Base-by-base conservation (phyloP, 2,329 filamentous ascomycete genomes). In the Xylaria sp. region DNA sequence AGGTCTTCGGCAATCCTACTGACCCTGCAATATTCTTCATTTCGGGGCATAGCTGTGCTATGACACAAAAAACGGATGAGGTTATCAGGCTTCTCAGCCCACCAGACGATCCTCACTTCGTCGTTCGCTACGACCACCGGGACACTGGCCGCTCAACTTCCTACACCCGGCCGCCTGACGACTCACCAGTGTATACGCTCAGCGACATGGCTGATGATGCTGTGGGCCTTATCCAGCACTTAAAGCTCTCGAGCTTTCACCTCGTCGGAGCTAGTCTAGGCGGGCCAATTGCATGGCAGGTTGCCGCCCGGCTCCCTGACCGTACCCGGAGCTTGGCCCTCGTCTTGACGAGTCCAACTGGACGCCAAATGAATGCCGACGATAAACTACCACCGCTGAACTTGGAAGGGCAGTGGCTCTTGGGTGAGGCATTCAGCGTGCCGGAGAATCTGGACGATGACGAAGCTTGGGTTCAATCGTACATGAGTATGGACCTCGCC, bases 31-130 rank as follows among this genome's bases (percentile, higher is more conserved):
- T 79, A 34, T 28, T 66, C n/a, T 6, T 54, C n/a, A 39, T 69
- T 48, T 23, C 46, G 12, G 66, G 69, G 12, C 10, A 75, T 57
- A 63, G 52, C 0, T 57, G 69, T 6, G 73, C 76, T 0, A 78
- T 79, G 75, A 73, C 76, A 2, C 69, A 73, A 23, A 77, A 75
- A 69, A 50, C 60, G 1, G 76, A 73, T 13, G 72, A 63, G 1
- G 10, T 79, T 4, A 44, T 77, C 7, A 7, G 48, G 9, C 69
- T 72, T 3, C 66, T 79, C 39, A 76, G 65, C 1, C 69, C 72
- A 0, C 41, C 63, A 0, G 68, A 64, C 0, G n/a, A 70, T 20
- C 69, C 60, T 8, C 51, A 65, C 51, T 65, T n/a, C 39, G 20
- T 68, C 18, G 48, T 70, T 12, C 65, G 69, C 13, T 70, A 61